Conservation (phyloP, 2,329 filamentous ascomycete genomes). For the Epichloe typhina region DNA sequence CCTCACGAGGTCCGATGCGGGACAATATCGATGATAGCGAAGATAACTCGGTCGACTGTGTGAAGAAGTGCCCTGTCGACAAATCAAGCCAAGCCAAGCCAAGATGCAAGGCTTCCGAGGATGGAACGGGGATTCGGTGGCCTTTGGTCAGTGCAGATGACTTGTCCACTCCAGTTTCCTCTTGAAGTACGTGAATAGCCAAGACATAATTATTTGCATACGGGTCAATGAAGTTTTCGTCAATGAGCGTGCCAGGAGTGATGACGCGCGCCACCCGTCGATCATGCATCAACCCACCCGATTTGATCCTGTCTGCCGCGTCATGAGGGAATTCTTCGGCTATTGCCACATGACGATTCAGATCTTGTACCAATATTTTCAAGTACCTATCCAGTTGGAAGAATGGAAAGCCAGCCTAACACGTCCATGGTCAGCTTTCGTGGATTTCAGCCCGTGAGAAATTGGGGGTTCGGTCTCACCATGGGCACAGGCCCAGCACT, state of each 20-base stretch:
- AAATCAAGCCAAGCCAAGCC: slow-evolving; percentile 91
- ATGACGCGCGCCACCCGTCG: slow-evolving; percentile 76
- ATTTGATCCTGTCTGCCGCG: slow-evolving; percentile 54
- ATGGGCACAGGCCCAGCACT: slow-evolving; percentile 69
- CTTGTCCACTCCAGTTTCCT: too few species aligned
- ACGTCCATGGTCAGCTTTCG: background rate
- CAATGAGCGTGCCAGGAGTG: slow-evolving; percentile 89
- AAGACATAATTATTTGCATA: slow-evolving; percentile 89
- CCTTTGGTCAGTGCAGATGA: background rate
- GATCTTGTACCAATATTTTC: slow-evolving; percentile 82
- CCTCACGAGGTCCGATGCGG: slow-evolving; percentile 70
- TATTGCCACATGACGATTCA: slow-evolving; percentile 83
- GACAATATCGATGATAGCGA: slow-evolving; percentile 70
- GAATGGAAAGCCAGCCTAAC: slow-evolving; percentile 78
- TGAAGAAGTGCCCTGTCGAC: slow-evolving; percentile 89
- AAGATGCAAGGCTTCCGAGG: slow-evolving; percentile 26
- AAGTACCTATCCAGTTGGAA: slow-evolving; percentile 87
- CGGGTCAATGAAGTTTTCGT: slow-evolving; percentile 94
- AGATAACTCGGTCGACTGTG: slow-evolving; percentile 57
- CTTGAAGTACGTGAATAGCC: slow-evolving; percentile 48
- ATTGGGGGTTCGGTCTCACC: slow-evolving; percentile 34
- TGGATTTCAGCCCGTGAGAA: background rate
- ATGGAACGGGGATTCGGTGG: slow-evolving; percentile 3
- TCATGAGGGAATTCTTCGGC: slow-evolving; percentile 82
- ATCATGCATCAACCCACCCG: slow-evolving; percentile 71